Evolutionary conservation across 805 yeast genomes (phyloP), one percentile per base, ranked within the genome.

Genomic region (Cyberlindnera mycetangii): DNA sequence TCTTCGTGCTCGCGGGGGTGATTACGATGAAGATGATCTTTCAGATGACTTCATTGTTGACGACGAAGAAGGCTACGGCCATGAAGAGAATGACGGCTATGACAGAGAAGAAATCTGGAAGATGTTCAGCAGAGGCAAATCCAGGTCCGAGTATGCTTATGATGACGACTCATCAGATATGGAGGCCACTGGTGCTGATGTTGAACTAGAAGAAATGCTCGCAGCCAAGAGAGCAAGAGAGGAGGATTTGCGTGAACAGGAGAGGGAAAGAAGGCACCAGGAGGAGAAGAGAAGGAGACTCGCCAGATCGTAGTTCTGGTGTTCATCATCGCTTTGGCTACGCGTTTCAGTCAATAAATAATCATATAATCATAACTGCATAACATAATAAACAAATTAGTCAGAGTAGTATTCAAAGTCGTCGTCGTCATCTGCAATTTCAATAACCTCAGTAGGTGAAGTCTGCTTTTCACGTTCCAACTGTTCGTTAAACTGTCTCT

Each of bases 121-220:
- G 16, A 75, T 92, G 64, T 85, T 90, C 63, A 83, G 80, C 58
- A 72, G 77, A 46, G 88, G 89, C 4, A 73, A 72, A 47, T 70
- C 74, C 43, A 69, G 88, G 36, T 54, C 68, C 0, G 64, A 71
- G 34, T 73, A 70, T 49, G 60, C 68, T 30, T 68, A 72, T 41
- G 71, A 73, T 42, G 79, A 76, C 44, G 76, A 72, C 43, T 74
- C 76, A 7, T 70, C 71, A 19, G 75, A 87, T 56, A 92, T 93
- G 97, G 98, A 92, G 60, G 97, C 97, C 3, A 84, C 93, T 1
- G 97, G 97, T 21, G 82, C 82, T 21, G 97, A 92, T 51, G 79
- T 93, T 19, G 67, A 89, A 33, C 86, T 79, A 45, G 99, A 92
- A 58, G 99, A 92, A 64, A 76, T 70, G 49, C 58, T 76, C 27